Percentiles rank a stretch among this genome's conserved stretches.
These are phyloP conservation scores for Phaeosphaeria sp. DNA, from an alignment of 2,329 filamentous ascomycete genomes.

Conservation along the genomic window DNA sequence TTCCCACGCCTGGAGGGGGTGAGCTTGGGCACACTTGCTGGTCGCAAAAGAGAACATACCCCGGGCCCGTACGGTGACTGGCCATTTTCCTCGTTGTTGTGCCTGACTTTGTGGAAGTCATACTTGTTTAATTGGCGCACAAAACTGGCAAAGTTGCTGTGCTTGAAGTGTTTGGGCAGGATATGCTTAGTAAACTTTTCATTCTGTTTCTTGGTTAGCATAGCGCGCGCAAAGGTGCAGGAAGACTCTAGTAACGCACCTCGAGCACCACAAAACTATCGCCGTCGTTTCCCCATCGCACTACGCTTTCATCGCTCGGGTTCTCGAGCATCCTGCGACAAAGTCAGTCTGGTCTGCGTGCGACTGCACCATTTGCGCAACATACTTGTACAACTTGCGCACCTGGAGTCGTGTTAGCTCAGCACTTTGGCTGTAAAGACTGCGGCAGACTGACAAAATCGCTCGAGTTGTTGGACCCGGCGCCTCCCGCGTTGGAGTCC, in stretches of 20 bases:
- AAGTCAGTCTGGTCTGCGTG: constrained; percentile 29
- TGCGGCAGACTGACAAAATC: constrained; percentile 78
- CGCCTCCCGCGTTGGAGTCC: constrained; percentile 41
- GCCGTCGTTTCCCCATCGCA: constrained; percentile 92
- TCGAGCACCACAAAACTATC: constrained; percentile 97
- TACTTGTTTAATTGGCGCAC: constrained; percentile 96
- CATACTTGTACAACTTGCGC: constrained; percentile 97
- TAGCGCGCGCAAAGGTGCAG: neutral
- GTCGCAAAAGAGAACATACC: constrained; percentile 54
- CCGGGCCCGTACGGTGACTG: constrained; percentile 81
- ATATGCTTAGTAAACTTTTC: constrained; percentile 98
- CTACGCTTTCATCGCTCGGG: constrained; percentile 87
- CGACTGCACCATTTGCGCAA: neutral
- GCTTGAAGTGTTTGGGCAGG: constrained; percentile 97
- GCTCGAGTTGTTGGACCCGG: constrained; percentile 80
- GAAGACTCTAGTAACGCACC: constrained; percentile 59
- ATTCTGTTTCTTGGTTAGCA: constrained; percentile 65
- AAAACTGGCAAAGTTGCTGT: constrained; percentile 98
- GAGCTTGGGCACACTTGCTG: constrained; percentile 10
- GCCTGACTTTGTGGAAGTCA: constrained; percentile 97
- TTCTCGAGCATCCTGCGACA: constrained; percentile 88
- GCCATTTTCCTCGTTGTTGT: constrained; percentile 84
- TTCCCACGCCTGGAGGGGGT: constrained; percentile 75
- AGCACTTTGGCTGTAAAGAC: neutral
- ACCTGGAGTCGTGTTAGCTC: constrained; percentile 65